Evolutionary conservation across 2,329 filamentous ascomycete species (phyloP).

Genomic region (Colletotrichum caudatum): DNA sequence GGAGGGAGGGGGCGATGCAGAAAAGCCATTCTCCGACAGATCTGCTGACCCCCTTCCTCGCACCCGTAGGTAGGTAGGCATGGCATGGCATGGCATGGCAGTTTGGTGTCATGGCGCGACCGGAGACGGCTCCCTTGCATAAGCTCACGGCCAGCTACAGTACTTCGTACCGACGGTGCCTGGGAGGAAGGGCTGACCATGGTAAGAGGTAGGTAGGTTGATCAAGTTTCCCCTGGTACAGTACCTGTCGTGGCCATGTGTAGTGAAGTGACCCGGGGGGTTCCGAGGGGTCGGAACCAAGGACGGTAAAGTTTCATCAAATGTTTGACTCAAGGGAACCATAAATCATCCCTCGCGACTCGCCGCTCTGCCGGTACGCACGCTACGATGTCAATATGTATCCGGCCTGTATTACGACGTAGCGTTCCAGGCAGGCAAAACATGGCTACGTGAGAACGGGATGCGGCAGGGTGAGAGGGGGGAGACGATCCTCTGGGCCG

Average conservation of each 20-base stretch:
- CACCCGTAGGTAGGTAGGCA: not conserved
- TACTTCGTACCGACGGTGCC: not conserved
- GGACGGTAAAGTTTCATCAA: not conserved
- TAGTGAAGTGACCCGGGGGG: not conserved
- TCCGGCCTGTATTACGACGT: constrained; percentile 13
- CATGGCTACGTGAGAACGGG: not conserved
- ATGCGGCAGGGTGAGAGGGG: not conserved
- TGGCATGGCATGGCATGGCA: constrained; percentile 7
- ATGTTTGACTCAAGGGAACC: not conserved
- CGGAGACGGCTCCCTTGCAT: not conserved
- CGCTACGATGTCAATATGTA: not conserved
- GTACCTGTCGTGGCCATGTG: too few relatives aligned
- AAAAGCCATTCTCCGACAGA: not conserved
- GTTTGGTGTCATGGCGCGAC: constrained; percentile 2
- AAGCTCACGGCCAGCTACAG: not conserved
- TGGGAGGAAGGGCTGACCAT: too few relatives aligned
- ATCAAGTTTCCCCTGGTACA: not conserved
- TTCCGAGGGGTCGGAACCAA: not conserved
- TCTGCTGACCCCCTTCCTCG: not conserved
- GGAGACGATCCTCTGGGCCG: not conserved
- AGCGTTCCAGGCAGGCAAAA: constrained; percentile 18
- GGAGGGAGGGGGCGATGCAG: constrained; percentile 4
- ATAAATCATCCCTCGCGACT: not conserved
- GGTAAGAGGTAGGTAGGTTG: not conserved
- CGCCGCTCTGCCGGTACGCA: not conserved